Conservation (phyloP, 768 basidiomycete genomes). For the Ramaria sp. region DNA sequence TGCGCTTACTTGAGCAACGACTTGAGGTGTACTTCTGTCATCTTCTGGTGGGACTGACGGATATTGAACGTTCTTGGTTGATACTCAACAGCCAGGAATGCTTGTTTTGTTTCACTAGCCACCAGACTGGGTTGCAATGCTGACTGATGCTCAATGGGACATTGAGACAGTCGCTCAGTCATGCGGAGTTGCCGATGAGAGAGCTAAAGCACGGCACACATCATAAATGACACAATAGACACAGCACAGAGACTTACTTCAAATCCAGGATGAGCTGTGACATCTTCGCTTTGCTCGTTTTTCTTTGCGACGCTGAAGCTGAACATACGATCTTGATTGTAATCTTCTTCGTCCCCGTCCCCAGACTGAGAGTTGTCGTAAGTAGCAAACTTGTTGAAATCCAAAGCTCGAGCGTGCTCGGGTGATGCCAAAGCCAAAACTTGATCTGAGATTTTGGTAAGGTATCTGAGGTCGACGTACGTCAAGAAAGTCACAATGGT, state of each 20-base stretch:
- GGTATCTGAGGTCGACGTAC: conserved; percentile 31
- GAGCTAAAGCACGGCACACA: background rate
- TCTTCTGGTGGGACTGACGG: background rate
- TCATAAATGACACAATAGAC: background rate
- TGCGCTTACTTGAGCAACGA: too few species aligned
- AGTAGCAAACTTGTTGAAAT: conserved; percentile 24
- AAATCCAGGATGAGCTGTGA: conserved; percentile 33
- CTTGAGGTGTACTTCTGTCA: background rate
- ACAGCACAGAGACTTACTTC: conserved; percentile 21
- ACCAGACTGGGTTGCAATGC: conserved; percentile 22
- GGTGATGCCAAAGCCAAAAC: conserved; percentile 38
- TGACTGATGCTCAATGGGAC: background rate
- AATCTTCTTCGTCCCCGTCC: conserved; percentile 19
- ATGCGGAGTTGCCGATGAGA: background rate
- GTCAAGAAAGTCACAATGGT: too few species aligned
- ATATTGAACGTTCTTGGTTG: background rate
- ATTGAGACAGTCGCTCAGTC: background rate
- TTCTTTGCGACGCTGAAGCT: conserved; percentile 45
- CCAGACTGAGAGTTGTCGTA: conserved; percentile 13
- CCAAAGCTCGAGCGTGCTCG: conserved; percentile 32
- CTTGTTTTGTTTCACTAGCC: conserved; percentile 31
- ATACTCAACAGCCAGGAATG: conserved; percentile 26
- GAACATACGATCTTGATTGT: conserved; percentile 38
- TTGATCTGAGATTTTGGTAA: conserved; percentile 51
- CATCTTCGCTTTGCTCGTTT: conserved; percentile 43